Conservation (phyloP, 495 filamentous ascomycete species). For the Ascodesmis nigricans region DNA sequence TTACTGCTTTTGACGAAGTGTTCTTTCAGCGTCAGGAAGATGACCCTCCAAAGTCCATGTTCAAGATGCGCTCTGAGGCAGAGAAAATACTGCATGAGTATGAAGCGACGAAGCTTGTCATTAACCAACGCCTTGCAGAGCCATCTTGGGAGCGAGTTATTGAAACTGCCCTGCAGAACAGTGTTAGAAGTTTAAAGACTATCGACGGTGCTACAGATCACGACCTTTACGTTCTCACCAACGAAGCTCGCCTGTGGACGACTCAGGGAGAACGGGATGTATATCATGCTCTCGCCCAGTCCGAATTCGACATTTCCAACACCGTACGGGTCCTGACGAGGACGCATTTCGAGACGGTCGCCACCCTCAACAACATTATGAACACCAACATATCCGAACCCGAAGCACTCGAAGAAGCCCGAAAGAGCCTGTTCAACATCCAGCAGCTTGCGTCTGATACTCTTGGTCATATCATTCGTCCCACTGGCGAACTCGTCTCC, state of each 20-base stretch:
- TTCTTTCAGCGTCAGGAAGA: slow-evolving; percentile 50
- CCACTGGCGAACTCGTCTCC: slow-evolving; percentile 49
- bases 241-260: slow-evolving; percentile 69
- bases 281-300: slow-evolving; percentile 51
- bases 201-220: slow-evolving; percentile 47
- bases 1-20: slow-evolving; percentile 72
- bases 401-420: slow-evolving; percentile 62
- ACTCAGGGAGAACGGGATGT: slow-evolving; percentile 65
- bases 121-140: slow-evolving; percentile 57
- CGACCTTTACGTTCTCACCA: slow-evolving; percentile 47
- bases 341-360: slow-evolving; percentile 78
- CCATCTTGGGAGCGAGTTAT: slow-evolving; percentile 69
- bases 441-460: slow-evolving; percentile 50
- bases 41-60: slow-evolving; percentile 38
- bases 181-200: slow-evolving; percentile 50
- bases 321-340: slow-evolving; percentile 62
- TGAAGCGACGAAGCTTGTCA: slow-evolving; percentile 70
- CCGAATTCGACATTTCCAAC: slow-evolving; percentile 55
- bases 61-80: slow-evolving; percentile 65
- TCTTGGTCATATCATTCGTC: slow-evolving; percentile 66
- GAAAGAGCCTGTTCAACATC: slow-evolving; percentile 54
- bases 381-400: slow-evolving; percentile 44
- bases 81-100: slow-evolving; percentile 71
- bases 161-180: slow-evolving; percentile 71
- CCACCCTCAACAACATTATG: slow-evolving; percentile 57